These are phyloP conservation scores for Cladophialophora chaetospira DNA, from an alignment of 2,329 filamentous ascomycete genomes.

Conservation along the genomic window DNA sequence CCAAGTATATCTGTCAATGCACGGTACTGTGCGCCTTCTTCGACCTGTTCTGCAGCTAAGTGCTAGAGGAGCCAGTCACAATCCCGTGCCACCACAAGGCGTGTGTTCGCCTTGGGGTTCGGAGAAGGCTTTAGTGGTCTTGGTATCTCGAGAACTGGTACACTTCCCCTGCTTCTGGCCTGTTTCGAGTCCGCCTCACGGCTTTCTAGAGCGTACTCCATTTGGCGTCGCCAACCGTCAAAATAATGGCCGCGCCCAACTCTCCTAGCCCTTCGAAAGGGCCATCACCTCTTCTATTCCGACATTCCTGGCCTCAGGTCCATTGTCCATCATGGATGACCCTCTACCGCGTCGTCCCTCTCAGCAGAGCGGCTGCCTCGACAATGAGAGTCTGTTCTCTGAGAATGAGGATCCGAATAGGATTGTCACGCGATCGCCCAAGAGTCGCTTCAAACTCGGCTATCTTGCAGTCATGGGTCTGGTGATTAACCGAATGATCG, in stretches of 20 bases:
- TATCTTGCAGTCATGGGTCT: not conserved
- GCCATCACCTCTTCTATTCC: not conserved
- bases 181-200: not conserved
- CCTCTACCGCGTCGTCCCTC: not conserved
- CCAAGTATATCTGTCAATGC: too few species aligned
- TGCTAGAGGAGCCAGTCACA: not conserved
- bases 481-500: conserved; percentile 4
- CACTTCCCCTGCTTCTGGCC: not conserved
- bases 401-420: not conserved
- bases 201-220: not conserved
- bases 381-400: not conserved
- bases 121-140: too few species aligned
- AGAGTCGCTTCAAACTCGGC: not conserved
- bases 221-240: not conserved
- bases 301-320: not conserved
- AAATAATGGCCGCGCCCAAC: not conserved
- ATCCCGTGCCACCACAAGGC: not conserved
- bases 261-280: not conserved
- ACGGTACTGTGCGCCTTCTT: not conserved
- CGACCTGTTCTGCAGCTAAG: not conserved
- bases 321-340: not conserved
- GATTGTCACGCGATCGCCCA: not conserved
- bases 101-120: not conserved
- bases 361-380: not conserved
- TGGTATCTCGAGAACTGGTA: not conserved